A percentile compares a stretch with the other conserved stretches of the same genome.
phyloP scores from a whole-genome alignment of 2,329 filamentous ascomycete species.

The Cytospora schulzeri region DNA sequence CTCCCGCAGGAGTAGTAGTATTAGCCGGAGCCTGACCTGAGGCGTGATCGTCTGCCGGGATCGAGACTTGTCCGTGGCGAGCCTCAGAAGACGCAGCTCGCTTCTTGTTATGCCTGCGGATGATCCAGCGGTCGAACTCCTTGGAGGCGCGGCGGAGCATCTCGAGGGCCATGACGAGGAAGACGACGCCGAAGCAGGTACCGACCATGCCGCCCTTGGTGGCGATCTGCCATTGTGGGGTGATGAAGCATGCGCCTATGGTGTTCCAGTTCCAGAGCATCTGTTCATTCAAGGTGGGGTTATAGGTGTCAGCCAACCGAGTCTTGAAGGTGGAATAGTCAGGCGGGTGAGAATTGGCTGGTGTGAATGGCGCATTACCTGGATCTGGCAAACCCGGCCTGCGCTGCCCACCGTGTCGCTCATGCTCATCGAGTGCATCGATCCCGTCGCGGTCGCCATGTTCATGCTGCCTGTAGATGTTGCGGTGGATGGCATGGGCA shows the following conservation, averaged over 20 bases:
- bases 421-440: slow-evolving; percentile 14
- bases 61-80: slow-evolving; percentile 30
- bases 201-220: slow-evolving; percentile 74
- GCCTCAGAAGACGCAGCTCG: slow-evolving; percentile 6
- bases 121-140: slow-evolving; percentile 71
- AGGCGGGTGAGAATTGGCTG: not conserved
- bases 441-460: not conserved
- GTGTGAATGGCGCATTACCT: not conserved
- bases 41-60: slow-evolving; percentile 6
- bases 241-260: slow-evolving; percentile 61
- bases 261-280: slow-evolving; percentile 51
- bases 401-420: slow-evolving; percentile 9
- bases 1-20: not conserved
- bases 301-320: not conserved
- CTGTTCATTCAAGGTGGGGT: slow-evolving; percentile 34
- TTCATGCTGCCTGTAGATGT: not conserved
- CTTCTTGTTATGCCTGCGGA: slow-evolving; percentile 50
- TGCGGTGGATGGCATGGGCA: not conserved
- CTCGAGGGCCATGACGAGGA: slow-evolving; percentile 74
- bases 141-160: slow-evolving; percentile 69
- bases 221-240: slow-evolving; percentile 68
- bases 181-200: slow-evolving; percentile 75
- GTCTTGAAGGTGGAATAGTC: too few species aligned
- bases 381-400: slow-evolving; percentile 13
- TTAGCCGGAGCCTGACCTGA: slow-evolving; percentile 7